phyloP scores from a whole-genome alignment of 23 red algal genomes.

The Cyanidiococcus yangmingshanensis region DNA sequence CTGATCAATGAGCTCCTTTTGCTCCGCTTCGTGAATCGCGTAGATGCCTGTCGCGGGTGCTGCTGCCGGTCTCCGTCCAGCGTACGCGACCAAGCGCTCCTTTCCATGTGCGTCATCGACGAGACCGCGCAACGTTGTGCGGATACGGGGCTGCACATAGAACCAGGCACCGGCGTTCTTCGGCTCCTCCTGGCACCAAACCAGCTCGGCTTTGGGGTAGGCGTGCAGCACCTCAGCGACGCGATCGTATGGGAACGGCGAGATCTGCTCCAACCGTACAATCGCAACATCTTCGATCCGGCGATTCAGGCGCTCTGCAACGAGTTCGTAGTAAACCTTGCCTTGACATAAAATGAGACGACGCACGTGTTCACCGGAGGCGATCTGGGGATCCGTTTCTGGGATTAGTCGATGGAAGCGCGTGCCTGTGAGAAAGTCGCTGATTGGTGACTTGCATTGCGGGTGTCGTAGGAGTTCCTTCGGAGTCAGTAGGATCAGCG shows the following conservation, averaged over 20 bases:
- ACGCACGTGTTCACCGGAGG: slow-evolving; percentile 54
- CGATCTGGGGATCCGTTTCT: slow-evolving; percentile 24
- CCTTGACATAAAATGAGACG: slow-evolving; percentile 79
- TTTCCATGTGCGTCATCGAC: slow-evolving; percentile 25
- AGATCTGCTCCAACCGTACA: slow-evolving; percentile 85
- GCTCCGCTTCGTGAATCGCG: slow-evolving; percentile 57
- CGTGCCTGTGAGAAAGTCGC: slow-evolving; percentile 57
- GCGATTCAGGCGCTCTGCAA: slow-evolving; percentile 55
- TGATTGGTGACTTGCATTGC: slow-evolving; percentile 41
- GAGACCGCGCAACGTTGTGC: slow-evolving; percentile 56
- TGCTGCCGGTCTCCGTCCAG: slow-evolving; percentile 74
- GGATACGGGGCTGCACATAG: slow-evolving; percentile 82
- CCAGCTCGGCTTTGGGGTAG: slow-evolving; percentile 81
- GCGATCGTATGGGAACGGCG: slow-evolving; percentile 83
- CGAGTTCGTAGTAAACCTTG: slow-evolving; percentile 90
- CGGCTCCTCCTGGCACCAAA: slow-evolving; percentile 94
- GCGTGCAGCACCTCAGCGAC: slow-evolving; percentile 53
- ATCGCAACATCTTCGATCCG: slow-evolving; percentile 71
- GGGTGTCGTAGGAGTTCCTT: slow-evolving; percentile 82
- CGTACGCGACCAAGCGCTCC: slow-evolving; percentile 46
- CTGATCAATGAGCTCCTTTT: slow-evolving; percentile 42
- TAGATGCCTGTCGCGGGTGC: slow-evolving; percentile 78
- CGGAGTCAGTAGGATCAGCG: slow-evolving; percentile 83
- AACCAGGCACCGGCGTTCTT: slow-evolving; percentile 99
- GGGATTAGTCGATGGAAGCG: slow-evolving; percentile 47